Evolutionary conservation across 345 rosid genomes (phyloP).

Genomic region (Lepidium aucheri): DNA sequence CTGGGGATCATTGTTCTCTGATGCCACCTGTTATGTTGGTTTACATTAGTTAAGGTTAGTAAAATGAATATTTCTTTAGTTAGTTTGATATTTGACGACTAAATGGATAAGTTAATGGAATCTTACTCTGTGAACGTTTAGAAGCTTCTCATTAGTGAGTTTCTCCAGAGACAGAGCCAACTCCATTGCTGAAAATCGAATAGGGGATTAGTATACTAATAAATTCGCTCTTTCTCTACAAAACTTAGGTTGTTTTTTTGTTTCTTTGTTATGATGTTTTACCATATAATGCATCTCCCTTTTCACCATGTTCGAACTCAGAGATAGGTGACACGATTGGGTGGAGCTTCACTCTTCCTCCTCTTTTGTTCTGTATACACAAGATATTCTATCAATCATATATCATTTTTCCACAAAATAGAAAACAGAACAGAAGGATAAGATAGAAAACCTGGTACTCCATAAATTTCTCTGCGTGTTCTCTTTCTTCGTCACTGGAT

Average conservation of each 20-base stretch:
- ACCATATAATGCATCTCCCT: constrained; percentile 72
- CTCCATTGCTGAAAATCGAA: constrained; percentile 66
- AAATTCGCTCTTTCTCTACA: neutral
- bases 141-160: constrained; percentile 74
- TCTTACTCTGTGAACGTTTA: constrained; percentile 54
- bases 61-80: neutral
- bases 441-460: constrained; percentile 56
- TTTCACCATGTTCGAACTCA: constrained; percentile 65
- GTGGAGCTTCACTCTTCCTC: constrained; percentile 72
- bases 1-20: constrained; percentile 53
- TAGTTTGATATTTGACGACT: neutral
- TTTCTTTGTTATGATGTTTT: neutral
- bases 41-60: neutral
- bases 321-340: constrained; percentile 49
- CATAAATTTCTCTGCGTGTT: constrained; percentile 77
- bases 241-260: neutral
- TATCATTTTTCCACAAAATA: neutral
- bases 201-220: neutral
- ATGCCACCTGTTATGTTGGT: constrained; percentile 49
- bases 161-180: constrained; percentile 78
- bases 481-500: constrained; percentile 84
- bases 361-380: constrained; percentile 52
- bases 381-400: neutral
- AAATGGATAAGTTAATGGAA: neutral
- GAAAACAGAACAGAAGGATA: neutral